These are phyloP conservation scores for Fusarium avenaceum DNA, from an alignment of 2,329 filamentous ascomycete genomes.

Conservation along the genomic window DNA sequence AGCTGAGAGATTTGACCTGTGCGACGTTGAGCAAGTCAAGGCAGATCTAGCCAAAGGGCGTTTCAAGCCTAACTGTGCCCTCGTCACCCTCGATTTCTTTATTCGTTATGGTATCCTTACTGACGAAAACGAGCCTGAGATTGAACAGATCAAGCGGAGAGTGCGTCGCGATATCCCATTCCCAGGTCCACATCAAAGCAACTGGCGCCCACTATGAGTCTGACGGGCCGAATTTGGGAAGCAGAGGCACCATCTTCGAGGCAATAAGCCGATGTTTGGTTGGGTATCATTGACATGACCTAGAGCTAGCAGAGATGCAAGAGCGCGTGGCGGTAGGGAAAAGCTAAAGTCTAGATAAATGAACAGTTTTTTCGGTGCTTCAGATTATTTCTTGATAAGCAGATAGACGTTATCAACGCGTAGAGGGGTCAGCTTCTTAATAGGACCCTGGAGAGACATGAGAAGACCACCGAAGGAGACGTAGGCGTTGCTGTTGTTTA, in stretches of 20 bases:
- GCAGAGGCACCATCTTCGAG: conserved; percentile 16
- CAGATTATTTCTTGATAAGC: conserved; percentile 84
- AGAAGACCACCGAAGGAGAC: conserved; percentile 93
- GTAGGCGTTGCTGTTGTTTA: conserved; percentile 81
- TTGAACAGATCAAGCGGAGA: conserved; percentile 79
- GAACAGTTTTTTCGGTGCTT: conserved; percentile 17
- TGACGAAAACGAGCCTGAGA: conserved; percentile 81
- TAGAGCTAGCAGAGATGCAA: conserved; percentile 39
- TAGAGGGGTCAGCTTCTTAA: conserved; percentile 93
- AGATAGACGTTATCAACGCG: conserved; percentile 95
- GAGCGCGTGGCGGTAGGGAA: conserved; percentile 15
- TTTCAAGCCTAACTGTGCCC: conserved; percentile 94
- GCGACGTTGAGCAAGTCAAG: conserved; percentile 81
- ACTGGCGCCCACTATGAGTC: conserved; percentile 47
- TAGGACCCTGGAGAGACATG: conserved; percentile 91
- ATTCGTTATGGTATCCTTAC: conserved; percentile 86
- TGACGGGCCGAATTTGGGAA: conserved; percentile 1
- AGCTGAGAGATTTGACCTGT: conserved; percentile 86
- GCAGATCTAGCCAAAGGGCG: conserved; percentile 76
- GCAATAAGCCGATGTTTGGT: conserved; percentile 32
- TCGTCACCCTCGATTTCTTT: conserved; percentile 91
- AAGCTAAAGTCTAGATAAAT: conserved; percentile 32
- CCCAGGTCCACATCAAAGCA: conserved; percentile 71
- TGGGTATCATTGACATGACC: conserved; percentile 48
- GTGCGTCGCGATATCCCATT: conserved; percentile 86